A percentile compares a stretch with the other conserved stretches of the same genome.
Conservation (phyloP, 2,329 filamentous ascomycete genomes). For the Escovopsis weberi region DNA sequence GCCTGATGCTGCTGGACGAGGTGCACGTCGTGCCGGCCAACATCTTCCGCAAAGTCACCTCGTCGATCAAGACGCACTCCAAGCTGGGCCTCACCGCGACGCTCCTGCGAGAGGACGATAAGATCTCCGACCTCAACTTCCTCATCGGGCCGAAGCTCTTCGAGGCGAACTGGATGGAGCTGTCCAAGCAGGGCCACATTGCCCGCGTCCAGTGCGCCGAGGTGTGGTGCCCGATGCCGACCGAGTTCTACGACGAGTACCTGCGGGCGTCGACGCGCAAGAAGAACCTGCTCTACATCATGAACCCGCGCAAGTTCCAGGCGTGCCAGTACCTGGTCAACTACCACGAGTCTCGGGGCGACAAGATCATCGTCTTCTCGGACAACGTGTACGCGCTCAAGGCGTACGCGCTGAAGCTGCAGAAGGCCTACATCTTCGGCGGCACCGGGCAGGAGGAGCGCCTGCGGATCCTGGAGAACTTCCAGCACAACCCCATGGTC, state of each 20-base stretch:
- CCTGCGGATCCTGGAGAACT: constrained; percentile 77
- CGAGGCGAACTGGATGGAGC: constrained; percentile 98
- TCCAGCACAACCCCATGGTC: constrained; percentile 79
- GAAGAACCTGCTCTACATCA: constrained; percentile 59
- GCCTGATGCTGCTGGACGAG: constrained; percentile 91
- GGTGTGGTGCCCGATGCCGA: constrained; percentile 98
- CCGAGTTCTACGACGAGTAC: constrained; percentile 95
- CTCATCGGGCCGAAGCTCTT: constrained; percentile 94
- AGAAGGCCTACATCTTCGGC: constrained; percentile 84
- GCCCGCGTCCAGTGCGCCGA: constrained; percentile 95
- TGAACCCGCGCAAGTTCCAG: constrained; percentile 97
- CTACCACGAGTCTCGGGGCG: constrained; percentile 85
- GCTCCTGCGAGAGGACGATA: constrained; percentile 89
- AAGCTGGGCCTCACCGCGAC: constrained; percentile 93
- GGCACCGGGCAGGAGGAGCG: constrained; percentile 77
- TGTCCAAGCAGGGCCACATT: constrained; percentile 93
- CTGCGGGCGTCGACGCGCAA: constrained; percentile 47
- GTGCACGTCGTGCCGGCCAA: constrained; percentile 95
- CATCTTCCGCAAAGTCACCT: constrained; percentile 90
- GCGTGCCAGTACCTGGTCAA: constrained; percentile 97
- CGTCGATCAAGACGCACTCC: constrained; percentile 83
- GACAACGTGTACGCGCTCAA: constrained; percentile 92
- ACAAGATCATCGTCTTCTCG: constrained; percentile 97
- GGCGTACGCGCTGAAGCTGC: constrained; percentile 68
- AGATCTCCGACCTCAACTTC: constrained; percentile 95